Conservation (phyloP, 768 basidiomycete genomes). For the Jaapia argillacea region DNA sequence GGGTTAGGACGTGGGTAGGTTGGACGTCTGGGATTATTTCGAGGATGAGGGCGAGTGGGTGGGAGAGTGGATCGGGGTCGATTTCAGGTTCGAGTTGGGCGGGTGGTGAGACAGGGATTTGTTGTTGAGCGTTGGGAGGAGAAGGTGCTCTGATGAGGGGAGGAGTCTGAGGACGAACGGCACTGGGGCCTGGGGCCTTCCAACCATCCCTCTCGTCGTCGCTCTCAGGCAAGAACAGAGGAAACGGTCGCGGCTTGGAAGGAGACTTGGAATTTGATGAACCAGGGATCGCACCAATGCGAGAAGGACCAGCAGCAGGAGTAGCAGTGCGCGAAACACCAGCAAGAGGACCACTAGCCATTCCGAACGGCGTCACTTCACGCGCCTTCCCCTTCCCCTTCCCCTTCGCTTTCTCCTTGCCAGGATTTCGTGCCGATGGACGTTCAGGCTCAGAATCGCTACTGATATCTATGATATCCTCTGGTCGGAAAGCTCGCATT, state of each 20-base stretch:
- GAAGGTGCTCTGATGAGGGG: neutral
- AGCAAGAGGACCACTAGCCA: neutral
- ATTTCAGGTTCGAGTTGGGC: neutral
- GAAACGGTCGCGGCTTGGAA: conserved; percentile 5
- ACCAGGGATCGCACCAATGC: conserved; percentile 9
- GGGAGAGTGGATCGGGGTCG: conserved; percentile 8
- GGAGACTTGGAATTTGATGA: conserved; percentile 1
- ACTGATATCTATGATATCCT: conserved; percentile 26
- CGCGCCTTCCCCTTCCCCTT: no score
- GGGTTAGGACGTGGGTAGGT: conserved; percentile 37
- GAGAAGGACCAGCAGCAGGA: neutral
- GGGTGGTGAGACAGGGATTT: neutral
- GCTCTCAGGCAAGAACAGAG: conserved; percentile 26
- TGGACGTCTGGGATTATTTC: conserved; percentile 68
- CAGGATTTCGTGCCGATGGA: conserved; percentile 2
- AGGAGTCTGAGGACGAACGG: conserved; percentile 4
- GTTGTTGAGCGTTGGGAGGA: neutral
- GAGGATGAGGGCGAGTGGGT: conserved; percentile 38
- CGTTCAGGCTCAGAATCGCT: conserved; percentile 40
- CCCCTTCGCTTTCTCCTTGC: neutral
- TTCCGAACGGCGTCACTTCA: no score
- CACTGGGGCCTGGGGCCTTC: conserved; percentile 1
- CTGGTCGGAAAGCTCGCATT: neutral
- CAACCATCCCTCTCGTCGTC: conserved; percentile 28
- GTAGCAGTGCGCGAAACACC: conserved; percentile 2